These are phyloP conservation scores for Entelexis paramagnoliae DNA, from an alignment of 1,139 yeast genomes.

Conservation along the genomic window DNA sequence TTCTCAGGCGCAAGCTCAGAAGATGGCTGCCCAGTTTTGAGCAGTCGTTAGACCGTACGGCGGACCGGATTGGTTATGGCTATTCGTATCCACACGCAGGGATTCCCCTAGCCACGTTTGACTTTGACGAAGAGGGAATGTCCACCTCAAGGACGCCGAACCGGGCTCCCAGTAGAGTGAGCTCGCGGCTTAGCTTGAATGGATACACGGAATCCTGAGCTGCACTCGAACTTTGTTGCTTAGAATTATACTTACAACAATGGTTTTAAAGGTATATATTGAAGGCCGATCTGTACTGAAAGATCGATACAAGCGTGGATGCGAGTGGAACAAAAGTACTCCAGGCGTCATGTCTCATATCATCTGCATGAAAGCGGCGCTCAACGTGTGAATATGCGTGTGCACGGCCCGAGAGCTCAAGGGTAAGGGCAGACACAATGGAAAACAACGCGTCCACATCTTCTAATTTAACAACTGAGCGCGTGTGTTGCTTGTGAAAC, in stretches of 20 bases:
- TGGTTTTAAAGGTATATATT: no score
- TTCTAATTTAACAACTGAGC: neutral
- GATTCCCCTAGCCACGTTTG: conserved; percentile 13
- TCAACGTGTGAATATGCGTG: no score
- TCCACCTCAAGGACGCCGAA: conserved; percentile 16
- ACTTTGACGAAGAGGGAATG: conserved; percentile 1
- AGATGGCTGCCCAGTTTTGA: conserved; percentile 1
- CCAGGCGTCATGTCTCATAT: no score
- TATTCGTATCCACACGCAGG: conserved; percentile 20
- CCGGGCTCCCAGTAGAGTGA: conserved; percentile 22
- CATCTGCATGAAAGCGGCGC: no score
- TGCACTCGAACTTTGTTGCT: neutral
- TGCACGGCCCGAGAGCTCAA: no score
- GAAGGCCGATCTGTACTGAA: no score
- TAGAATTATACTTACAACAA: neutral
- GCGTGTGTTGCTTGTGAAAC: neutral
- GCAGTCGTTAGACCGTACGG: conserved; percentile 4
- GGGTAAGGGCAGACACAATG: no score
- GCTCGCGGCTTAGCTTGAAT: conserved; percentile 17
- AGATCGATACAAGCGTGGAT: no score
- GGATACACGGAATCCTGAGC: neutral
- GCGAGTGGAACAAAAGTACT: no score
- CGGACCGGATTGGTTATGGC: conserved; percentile 20
- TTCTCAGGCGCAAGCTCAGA: neutral
- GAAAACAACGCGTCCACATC: neutral